These are phyloP conservation scores for Globisporangium cederbergense DNA, from an alignment of 352 stramenopile genomes.

Conservation along the genomic window DNA sequence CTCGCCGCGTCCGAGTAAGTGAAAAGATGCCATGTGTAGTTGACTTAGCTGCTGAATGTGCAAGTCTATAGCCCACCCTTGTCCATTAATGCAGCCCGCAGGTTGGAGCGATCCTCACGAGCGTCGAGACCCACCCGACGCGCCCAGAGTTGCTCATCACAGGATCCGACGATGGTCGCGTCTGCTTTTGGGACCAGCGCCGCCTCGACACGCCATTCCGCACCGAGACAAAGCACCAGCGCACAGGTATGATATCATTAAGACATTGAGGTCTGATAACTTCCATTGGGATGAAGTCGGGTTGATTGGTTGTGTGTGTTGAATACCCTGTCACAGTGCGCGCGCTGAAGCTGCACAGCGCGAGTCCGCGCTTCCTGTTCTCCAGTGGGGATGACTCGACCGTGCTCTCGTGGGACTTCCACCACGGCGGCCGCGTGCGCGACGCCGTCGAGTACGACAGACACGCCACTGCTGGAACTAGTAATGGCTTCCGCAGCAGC, in stretches of 20 bases:
- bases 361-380: constrained; percentile 64
- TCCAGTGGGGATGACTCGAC: constrained; percentile 58
- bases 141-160: constrained; percentile 75
- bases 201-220: constrained; percentile 63
- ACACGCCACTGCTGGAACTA: constrained; percentile 15
- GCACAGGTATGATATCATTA: constrained; percentile 29
- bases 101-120: constrained; percentile 40
- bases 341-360: constrained; percentile 60
- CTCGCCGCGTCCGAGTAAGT: constrained; percentile 54
- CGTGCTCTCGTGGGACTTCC: constrained; percentile 74
- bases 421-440: constrained; percentile 38
- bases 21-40: neutral
- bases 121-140: constrained; percentile 71
- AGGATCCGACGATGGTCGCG: constrained; percentile 56
- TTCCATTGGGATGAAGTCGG: neutral
- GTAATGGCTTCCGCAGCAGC: constrained; percentile 13
- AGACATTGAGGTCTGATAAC: neutral
- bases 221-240: constrained; percentile 60
- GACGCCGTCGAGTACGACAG: constrained; percentile 64
- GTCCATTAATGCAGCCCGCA: constrained; percentile 25
- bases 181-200: constrained; percentile 75
- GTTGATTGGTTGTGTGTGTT: constrained; percentile 3
- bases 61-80: neutral
- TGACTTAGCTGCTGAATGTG: too few relatives aligned
- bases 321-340: constrained; percentile 28